Evolutionary conservation across 2,329 filamentous ascomycete species (phyloP), one percentile per base, ranked within the genome.

Genomic region (Tolypocladium sp.): DNA sequence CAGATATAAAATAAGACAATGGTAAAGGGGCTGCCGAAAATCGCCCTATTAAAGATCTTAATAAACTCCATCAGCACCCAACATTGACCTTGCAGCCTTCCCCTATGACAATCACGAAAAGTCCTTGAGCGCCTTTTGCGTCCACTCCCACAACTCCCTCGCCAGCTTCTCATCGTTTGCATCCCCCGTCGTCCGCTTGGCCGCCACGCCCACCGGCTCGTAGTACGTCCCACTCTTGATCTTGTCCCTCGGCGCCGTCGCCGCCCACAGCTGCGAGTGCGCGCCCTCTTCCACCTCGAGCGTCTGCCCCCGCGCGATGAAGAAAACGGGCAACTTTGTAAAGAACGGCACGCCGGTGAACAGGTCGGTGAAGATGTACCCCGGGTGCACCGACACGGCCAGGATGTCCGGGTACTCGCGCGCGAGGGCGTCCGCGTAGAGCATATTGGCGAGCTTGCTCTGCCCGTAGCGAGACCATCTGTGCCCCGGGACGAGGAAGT

Each of bases 401-500:
- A 70, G 72, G 2, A 80, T 69, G 22, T 72, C 63, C 0, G 77
- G 77, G 58, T 77, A 71, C 1, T 75, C 74, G 8, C 75, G 71
- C 3, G 76, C 76, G 5, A 82, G 63, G 62, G 80, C 76, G 0
- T 72, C 65, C 3, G 77, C 77, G 54, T 77, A 77, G 6, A 80
- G 66, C 35, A 81, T 73, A 57, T 79, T 80, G 2, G 78, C 79
- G 0, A 78, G 72, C 64, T 82, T 83, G 60, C 76, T 78, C n/a
- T 77, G 75, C 10, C 72, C 77, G 63, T 83, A 84, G 2, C 78
- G 77, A 3, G 70, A 66, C 72, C 75, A 79, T 0, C 66, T 68
- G 8, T 62, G 62, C 2, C 35, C 35, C 10, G 35, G 35, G 35
- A 37, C 35, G 57, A 74, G 62, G 12, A 62, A 64, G 1, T 67